Evolutionary conservation across 805 yeast genomes (phyloP).

Genomic region (Brettanomyces custersianus): DNA sequence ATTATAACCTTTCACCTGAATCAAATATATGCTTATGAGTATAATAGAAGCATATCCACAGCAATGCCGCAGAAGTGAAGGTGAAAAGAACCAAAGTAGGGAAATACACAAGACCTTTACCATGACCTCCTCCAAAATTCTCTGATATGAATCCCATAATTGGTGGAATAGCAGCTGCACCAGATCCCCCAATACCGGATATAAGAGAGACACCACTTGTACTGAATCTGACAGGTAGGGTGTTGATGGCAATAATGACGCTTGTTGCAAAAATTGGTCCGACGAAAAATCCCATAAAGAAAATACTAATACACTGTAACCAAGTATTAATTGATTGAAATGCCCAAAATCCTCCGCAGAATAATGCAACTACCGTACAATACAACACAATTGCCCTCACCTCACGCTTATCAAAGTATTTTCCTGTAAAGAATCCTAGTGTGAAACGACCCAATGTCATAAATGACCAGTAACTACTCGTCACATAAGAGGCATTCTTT

Average conservation of each 20-base stretch:
- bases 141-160: slow-evolving; percentile 43
- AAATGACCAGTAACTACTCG: slow-evolving; percentile 44
- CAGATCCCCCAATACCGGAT: slow-evolving; percentile 75
- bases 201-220: slow-evolving; percentile 65
- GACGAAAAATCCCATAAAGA: slow-evolving; percentile 37
- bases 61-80: slow-evolving; percentile 15
- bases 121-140: slow-evolving; percentile 15
- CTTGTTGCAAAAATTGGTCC: slow-evolving; percentile 63
- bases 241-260: slow-evolving; percentile 51
- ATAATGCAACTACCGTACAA: slow-evolving; percentile 25
- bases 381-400: slow-evolving; percentile 34
- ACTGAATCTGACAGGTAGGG: slow-evolving; percentile 52
- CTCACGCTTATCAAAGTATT: slow-evolving; percentile 29
- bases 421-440: slow-evolving; percentile 41
- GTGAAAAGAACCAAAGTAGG: slow-evolving; percentile 17
- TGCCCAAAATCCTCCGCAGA: slow-evolving; percentile 27
- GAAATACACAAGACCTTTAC: slow-evolving; percentile 25
- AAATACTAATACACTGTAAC: slow-evolving; percentile 28
- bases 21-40: slow-evolving; percentile 11
- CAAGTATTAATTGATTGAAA: slow-evolving; percentile 10
- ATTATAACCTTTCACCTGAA: slow-evolving; percentile 9
- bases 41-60: slow-evolving; percentile 22
- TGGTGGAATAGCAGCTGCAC: slow-evolving; percentile 71
- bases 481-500: slow-evolving; percentile 34
- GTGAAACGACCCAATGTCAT: slow-evolving; percentile 39